These are phyloP conservation scores for Suhomyces tanzawaensis DNA, from an alignment of 805 yeast genomes.

Conservation along the genomic window DNA sequence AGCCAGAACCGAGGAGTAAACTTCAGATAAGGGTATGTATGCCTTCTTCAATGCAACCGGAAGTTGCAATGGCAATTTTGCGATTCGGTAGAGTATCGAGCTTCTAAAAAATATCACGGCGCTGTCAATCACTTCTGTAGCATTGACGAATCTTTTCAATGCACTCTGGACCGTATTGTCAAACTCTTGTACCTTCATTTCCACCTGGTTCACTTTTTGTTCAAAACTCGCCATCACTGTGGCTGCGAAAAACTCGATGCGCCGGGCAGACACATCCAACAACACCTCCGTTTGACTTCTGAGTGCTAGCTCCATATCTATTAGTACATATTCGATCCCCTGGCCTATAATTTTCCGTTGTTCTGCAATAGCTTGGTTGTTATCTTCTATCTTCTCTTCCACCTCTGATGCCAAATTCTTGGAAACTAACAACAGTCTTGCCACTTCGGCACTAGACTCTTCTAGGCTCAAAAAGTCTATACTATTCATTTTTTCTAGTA, in stretches of 20 bases:
- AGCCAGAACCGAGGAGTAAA: no score
- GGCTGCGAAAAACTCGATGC: slow-evolving; percentile 1
- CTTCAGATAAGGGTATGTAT: no score
- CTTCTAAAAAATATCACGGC: no score
- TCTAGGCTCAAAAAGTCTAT: not conserved
- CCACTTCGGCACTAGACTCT: not conserved
- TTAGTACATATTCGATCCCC: not conserved
- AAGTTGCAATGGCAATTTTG: no score
- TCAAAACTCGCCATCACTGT: not conserved
- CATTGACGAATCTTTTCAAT: not conserved
- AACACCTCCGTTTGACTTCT: not conserved
- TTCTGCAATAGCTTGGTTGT: not conserved
- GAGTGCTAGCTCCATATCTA: not conserved
- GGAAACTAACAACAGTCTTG: not conserved
- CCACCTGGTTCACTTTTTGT: slow-evolving; percentile 1
- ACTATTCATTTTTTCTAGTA: not conserved
- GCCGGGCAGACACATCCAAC: not conserved
- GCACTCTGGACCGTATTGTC: slow-evolving; percentile 1
- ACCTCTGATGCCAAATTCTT: not conserved
- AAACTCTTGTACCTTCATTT: not conserved
- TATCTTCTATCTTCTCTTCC: not conserved
- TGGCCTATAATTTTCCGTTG: not conserved
- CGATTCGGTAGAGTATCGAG: no score
- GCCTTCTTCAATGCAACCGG: no score
- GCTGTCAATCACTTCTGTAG: not conserved